phyloP scores from a whole-genome alignment of 352 stramenopile genomes.

The Discostella stelligera region DNA sequence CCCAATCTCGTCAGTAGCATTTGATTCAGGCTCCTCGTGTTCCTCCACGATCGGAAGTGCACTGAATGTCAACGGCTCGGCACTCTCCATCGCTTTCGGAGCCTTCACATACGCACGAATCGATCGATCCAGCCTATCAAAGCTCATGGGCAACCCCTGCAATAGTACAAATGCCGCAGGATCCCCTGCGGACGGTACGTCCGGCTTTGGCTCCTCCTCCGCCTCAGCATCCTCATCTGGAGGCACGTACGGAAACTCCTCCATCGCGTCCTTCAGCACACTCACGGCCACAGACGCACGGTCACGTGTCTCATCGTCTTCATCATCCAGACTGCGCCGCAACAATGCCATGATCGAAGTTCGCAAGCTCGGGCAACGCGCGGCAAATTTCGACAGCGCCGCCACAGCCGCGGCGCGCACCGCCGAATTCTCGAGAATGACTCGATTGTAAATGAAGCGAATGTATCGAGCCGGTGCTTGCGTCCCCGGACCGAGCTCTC shows the following conservation, averaged over 20 bases:
- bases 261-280: conserved; percentile 73
- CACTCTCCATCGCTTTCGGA: conserved; percentile 57
- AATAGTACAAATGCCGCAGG: conserved; percentile 71
- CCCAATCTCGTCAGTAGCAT: conserved; percentile 47
- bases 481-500: conserved; percentile 91
- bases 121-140: conserved; percentile 74
- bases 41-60: conserved; percentile 78
- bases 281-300: conserved; percentile 67
- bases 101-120: conserved; percentile 72
- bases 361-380: conserved; percentile 89
- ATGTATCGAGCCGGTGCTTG: conserved; percentile 95
- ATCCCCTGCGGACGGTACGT: conserved; percentile 66
- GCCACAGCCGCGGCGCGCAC: conserved; percentile 95
- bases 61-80: conserved; percentile 65
- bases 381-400: conserved; percentile 94
- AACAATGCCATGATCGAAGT: conserved; percentile 92
- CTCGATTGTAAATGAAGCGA: conserved; percentile 99
- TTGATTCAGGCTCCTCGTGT: conserved; percentile 25
- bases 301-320: conserved; percentile 94
- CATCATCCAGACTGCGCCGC: conserved; percentile 93
- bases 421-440: conserved; percentile 97
- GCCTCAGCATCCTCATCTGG: conserved; percentile 46
- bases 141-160: conserved; percentile 75
- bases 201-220: conserved; percentile 57
- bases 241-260: conserved; percentile 63